A percentile compares a stretch with the other conserved stretches of the same genome.
Evolutionary conservation across 768 basidiomycete species (phyloP).

Genomic region (Floccularia luteovirens): DNA sequence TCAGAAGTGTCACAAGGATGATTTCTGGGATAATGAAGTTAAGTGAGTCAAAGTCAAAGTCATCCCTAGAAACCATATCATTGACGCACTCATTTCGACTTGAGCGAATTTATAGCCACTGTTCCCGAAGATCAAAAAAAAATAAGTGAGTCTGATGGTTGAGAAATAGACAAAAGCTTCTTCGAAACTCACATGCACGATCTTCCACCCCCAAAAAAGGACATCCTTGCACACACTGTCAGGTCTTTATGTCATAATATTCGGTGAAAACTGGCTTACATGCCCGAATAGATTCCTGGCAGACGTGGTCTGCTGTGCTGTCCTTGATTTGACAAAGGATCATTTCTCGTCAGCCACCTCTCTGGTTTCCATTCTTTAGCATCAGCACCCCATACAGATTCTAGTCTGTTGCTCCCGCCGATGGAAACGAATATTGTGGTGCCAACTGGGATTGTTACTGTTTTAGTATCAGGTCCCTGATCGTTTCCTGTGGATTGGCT

Average conservation of each 20-base stretch:
- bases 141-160: neutral
- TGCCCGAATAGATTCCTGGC: conserved; percentile 43
- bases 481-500: conserved; percentile 10
- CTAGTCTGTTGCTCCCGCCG: conserved; percentile 36
- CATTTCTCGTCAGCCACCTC: conserved; percentile 31
- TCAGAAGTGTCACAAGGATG: conserved; percentile 26
- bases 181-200: conserved; percentile 48
- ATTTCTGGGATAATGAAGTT: conserved; percentile 21
- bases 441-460: conserved; percentile 34
- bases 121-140: neutral
- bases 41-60: neutral
- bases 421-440: conserved; percentile 43
- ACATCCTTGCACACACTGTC: conserved; percentile 29
- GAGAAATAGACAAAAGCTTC: neutral
- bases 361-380: conserved; percentile 46
- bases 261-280: conserved; percentile 24
- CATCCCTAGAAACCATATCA: neutral
- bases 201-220: conserved; percentile 46
- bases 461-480: conserved; percentile 15
- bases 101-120: conserved; percentile 49
- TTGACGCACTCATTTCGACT: conserved; percentile 44
- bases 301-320: conserved; percentile 17
- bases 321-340: conserved; percentile 1
- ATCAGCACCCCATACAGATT: conserved; percentile 42
- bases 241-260: neutral